Base-by-base conservation (phyloP, 2,329 filamentous ascomycete genomes). In the Truncatella angustata region DNA sequence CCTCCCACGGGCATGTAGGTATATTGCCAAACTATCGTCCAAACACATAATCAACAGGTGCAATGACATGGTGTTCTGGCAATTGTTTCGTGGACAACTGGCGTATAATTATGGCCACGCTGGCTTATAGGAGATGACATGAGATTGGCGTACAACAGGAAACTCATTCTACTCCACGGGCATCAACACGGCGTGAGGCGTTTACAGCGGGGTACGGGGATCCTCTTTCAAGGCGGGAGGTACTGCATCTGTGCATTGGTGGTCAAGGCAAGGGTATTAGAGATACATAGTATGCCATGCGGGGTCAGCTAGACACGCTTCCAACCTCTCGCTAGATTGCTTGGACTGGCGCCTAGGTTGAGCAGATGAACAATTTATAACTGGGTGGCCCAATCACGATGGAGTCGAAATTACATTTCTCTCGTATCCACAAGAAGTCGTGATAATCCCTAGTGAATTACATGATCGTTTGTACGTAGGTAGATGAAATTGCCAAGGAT, bases 1-100 rank as follows among this genome's bases (percentile, higher is more conserved):
- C 81, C 81, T 53, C 70, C 77, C 30, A 73, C 75, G 54, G 75
- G 73, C 61, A 72, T 76, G 60, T 77, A 74, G 28, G 62, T 68
- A 54, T 69, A 67, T 16, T n/a, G n/a, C n/a, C 32, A 40, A 23
- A 28, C 24, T 21, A 37, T 5, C 11, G 53, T 45, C 11, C 51
- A 42, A 51, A 11, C 32, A 39, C 36, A 48, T 28, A 34, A 30
- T 57, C 51, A 59, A 63, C 58, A 36, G 34, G 24, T 32, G 35
- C 48, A 50, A 42, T 24, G 40, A 51, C 53, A 59, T 54, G 60
- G 59, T 61, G 62, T 40, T 50, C 42, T 50, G 35, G 35, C 18
- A 34, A 34, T 20, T 21, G 35, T 11, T 28, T 36, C 21, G 70
- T 76, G 73, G 60, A 66, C 67, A 62, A 26, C 21, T 11, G 28